Base-by-base conservation (phyloP, 192 early-diverging fungal species). In the Lobosporangium transversale region DNA sequence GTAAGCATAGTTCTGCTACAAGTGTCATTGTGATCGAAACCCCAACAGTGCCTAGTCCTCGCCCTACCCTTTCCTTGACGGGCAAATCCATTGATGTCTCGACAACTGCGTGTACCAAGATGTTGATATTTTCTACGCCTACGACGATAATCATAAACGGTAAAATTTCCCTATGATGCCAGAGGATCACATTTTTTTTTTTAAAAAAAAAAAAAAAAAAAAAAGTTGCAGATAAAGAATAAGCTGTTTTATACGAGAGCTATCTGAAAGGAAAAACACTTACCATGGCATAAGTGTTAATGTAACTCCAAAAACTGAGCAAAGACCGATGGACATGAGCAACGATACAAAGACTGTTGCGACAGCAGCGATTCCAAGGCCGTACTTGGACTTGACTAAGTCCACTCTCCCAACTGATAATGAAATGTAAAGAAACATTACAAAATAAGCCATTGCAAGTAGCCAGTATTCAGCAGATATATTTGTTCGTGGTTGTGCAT, bases 101-200 rank as follows among this genome's bases (percentile, higher is more conserved):
- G 1, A 92, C 87, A 5, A 93, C 88, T 14, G 90, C 89, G 42
- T 91, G 89, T 6, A 92, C 91, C 40, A 94, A 53, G 11, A 89
- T 83, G 65, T 87, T 88, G 21, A 92, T 87, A 44, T 94, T 94
- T 59, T 94, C 93, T 3, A 94, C 82, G 0, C 90, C 89, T n/a
- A 90, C 83, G 2, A 88, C 81, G 63, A 89, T 89, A 50, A 91
- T 81, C 27, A 93, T 79, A 35, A 93, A 88, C 4, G 90, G 87
- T n/a, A 89, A 63, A 47, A 86, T 87, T 60, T 90, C 88, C 89
- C 89, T 90, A 68, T 33, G 64, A 33, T 54, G 3, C 7, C 15
- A 53, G 23, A 48, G 32, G 27, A 17, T n/a, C n/a, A n/a, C n/a
- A n/a, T n/a, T n/a, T n/a, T n/a, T n/a, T n/a, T n/a, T n/a, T n/a